Evolutionary conservation across 306 rosid species (phyloP), one percentile per base, ranked within the genome.

Genomic region (Gillenia trifoliata): DNA sequence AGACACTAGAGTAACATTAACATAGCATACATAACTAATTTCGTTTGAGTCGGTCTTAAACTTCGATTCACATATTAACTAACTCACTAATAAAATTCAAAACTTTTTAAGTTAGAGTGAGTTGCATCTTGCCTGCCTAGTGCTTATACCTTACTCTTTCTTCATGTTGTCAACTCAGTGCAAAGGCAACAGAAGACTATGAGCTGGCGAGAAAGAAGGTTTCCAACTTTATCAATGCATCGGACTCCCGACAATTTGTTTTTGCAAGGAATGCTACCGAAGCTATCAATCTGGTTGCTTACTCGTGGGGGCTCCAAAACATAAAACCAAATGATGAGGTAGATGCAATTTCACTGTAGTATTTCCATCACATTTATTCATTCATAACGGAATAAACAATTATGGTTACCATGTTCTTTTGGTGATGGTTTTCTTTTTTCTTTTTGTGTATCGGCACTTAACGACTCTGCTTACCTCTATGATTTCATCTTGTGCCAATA

Each of bases 251-350:
- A 55, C 96, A 93, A 82, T 89, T 89, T 77, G 64, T 89, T 33
- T 91, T 93, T 75, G 89, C 98, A 2, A 89, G 69, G 83, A 93
- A 93, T 82, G 98, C 98, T 66, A 91, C 97, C 41, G 98, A 93
- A 86, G 97, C 97, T 75, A 89, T 93, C 87, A 93, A 93, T 84
- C 84, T 93, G 74, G 96, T 91, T 17, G 91, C 96, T 59, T 83
- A 87, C 78, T 82, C 97, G 4, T 93, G 98, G 98, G 98, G 96
- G 65, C 68, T 84, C 78, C 80, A 89, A 45, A 88, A 89, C 85
- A 74, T 93, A 74, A 93, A 88, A 79, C 68, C 83, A 57, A 86
- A 33, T 20, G 98, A 93, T 68, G 97, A 93, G 98, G 98, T 93
- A 83, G 68, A 74, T 56, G 38, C 72, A 26, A n/a, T 13, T 23